Conservation (phyloP, 306 rosid species). For the Castanopsis chinensis region DNA sequence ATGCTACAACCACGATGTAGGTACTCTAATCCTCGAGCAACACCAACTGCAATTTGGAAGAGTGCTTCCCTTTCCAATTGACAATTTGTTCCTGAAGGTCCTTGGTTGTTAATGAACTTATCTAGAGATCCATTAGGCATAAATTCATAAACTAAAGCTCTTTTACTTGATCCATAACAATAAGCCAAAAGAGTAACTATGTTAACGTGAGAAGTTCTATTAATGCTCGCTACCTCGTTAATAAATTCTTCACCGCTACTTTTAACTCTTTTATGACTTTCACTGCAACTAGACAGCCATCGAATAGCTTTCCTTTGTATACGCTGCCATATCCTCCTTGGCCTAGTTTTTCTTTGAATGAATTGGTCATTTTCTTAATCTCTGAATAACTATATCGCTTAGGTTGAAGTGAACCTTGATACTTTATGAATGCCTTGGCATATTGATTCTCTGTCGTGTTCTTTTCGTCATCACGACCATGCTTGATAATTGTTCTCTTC, state of each 20-base stretch:
- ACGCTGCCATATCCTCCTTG: too few relatives aligned
- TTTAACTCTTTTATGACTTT: conserved; percentile 27
- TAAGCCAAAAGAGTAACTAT: too few relatives aligned
- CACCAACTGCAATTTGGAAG: conserved; percentile 23
- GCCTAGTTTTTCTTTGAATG: too few relatives aligned
- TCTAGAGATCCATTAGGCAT: conserved; percentile 46
- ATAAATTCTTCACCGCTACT: conserved; percentile 38
- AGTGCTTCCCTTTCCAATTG: conserved; percentile 17
- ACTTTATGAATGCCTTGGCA: not conserved
- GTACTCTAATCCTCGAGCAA: conserved; percentile 42
- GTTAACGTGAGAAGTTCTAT: too few relatives aligned
- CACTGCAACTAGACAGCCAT: conserved; percentile 19
- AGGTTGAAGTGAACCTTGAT: not conserved
- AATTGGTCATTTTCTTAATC: too few relatives aligned
- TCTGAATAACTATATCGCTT: too few relatives aligned
- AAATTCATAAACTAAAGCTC: conserved; percentile 17
- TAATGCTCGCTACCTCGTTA: conserved; percentile 33
- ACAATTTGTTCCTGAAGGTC: not conserved
- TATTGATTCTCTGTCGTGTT: too few relatives aligned
- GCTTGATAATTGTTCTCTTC: too few relatives aligned
- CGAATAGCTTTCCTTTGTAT: too few relatives aligned
- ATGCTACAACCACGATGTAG: conserved; percentile 11
- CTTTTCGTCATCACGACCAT: too few relatives aligned
- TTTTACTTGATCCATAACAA: too few relatives aligned
- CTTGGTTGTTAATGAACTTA: conserved; percentile 15